Conservation (phyloP, 345 rosid species). For the Eucalyptus melliodora region DNA sequence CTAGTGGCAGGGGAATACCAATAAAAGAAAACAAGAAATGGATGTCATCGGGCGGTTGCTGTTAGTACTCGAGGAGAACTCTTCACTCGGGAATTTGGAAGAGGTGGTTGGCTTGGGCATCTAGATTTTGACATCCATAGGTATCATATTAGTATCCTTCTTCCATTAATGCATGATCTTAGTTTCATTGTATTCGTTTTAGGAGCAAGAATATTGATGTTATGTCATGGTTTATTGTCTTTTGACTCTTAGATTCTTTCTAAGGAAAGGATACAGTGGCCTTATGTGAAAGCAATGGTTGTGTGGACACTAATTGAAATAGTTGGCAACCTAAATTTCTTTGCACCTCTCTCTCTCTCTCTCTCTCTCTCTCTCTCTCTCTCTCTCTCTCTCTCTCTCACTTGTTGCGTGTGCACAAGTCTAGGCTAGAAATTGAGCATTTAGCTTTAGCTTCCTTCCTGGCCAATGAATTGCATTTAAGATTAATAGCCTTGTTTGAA, state of each 20-base stretch:
- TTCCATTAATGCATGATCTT: background rate
- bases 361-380: background rate
- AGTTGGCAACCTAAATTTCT: background rate
- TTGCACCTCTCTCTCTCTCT: background rate
- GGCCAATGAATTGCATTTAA: too few relatives aligned
- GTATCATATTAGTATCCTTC: slow-evolving; percentile 7
- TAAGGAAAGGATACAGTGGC: too few relatives aligned
- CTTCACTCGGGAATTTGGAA: slow-evolving; percentile 94
- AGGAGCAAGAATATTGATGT: background rate
- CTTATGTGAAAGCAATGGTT: background rate
- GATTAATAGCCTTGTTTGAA: too few relatives aligned
- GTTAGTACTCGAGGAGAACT: slow-evolving; percentile 68
- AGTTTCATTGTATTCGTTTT: background rate
- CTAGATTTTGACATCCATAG: slow-evolving; percentile 98
- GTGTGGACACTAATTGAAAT: background rate
- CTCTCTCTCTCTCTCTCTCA: background rate
- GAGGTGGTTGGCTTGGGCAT: slow-evolving; percentile 99
- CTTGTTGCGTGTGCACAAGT: background rate
- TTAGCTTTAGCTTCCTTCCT: too few relatives aligned
- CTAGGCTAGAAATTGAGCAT: background rate
- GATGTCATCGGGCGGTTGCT: slow-evolving; percentile 11
- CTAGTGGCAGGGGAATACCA: background rate
- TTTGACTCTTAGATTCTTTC: too few relatives aligned
- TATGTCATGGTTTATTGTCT: too few relatives aligned
- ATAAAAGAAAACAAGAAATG: background rate